Evolutionary conservation across 306 rosid species (phyloP).

Genomic region (Clitoria ternatea): DNA sequence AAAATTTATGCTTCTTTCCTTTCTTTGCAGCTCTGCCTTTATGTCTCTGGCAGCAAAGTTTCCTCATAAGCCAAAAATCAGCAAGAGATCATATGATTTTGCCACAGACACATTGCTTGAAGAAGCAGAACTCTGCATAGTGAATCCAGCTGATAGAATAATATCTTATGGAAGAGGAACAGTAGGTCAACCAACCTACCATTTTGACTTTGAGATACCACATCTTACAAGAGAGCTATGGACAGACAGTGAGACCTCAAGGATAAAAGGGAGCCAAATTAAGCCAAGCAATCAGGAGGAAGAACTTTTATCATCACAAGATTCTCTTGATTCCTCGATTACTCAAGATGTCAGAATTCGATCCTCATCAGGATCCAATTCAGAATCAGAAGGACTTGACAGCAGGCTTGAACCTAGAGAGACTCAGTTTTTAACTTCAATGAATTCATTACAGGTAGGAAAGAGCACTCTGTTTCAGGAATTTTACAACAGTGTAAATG

Average conservation of each 20-base stretch:
- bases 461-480: conserved; percentile 44
- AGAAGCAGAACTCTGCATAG: conserved; percentile 48
- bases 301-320: conserved; percentile 70
- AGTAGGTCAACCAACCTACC: conserved; percentile 36
- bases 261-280: conserved; percentile 23
- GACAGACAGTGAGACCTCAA: conserved; percentile 29
- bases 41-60: conserved; percentile 85
- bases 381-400: conserved; percentile 60
- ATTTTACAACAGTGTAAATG: conserved; percentile 46
- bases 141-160: conserved; percentile 36
- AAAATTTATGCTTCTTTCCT: conserved; percentile 14
- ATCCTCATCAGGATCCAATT: conserved; percentile 54
- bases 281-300: conserved; percentile 50
- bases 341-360: conserved; percentile 48
- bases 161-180: conserved; percentile 35
- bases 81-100: conserved; percentile 30
- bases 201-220: conserved; percentile 32
- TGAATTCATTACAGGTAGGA: conserved; percentile 33
- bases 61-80: conserved; percentile 47
- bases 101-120: conserved; percentile 29
- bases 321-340: conserved; percentile 70
- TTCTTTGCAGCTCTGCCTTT: conserved; percentile 87
- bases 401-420: conserved; percentile 32
- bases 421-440: conserved; percentile 31
- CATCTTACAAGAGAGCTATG: conserved; percentile 35